Base-by-base conservation (phyloP, 1,139 yeast genomes). In the Diutina mesorugosa region DNA sequence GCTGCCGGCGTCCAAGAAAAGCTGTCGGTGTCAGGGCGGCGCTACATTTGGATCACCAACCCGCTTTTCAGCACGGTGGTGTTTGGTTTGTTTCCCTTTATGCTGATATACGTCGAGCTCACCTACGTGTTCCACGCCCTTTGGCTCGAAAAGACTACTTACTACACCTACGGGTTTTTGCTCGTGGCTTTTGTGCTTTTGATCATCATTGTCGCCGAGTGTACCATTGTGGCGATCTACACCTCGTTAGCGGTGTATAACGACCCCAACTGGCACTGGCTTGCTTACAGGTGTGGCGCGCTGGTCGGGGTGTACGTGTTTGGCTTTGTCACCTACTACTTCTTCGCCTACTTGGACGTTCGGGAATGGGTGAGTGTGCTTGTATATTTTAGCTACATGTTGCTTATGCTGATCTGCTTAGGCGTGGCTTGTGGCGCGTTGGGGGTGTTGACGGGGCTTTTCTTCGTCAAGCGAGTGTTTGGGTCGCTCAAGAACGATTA, bases 181-280 rank as follows among this genome's bases (percentile, higher is more conserved):
- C 74, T 86, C 30, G 71, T 83, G 32, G 85, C 90, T 2, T 76
- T 84, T 45, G 59, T 83, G 7, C 73, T 88, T 57, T 72, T 87
- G 47, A 69, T 82, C 50, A 71, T 87, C 47, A 82, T 88, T 12
- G 83, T 88, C 46, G 73, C 81, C 54, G 96, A 89, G 67, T 80
- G 87, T 57, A 80, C 93, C n/a, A 77, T 90, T 46, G 80, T 89
- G 51, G 83, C 88, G 10, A 77, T 86, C 14, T 89, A 85, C 64
- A 66, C 85, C 47, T 79, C 84, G 53, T 74, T 90, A 64, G 68
- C 73, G 2, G 76, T 80, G 53, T 75, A 81, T 60, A 83, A 81
- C 57, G 83, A 85, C 64, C 83, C 84, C 57, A 70, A 76, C 60
- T 90, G 97, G 96, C 89, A 88, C 66, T 90, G 97, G 96, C 76